Conservation (phyloP, 2,329 filamentous ascomycete genomes). For the Karstenula rhodostoma region DNA sequence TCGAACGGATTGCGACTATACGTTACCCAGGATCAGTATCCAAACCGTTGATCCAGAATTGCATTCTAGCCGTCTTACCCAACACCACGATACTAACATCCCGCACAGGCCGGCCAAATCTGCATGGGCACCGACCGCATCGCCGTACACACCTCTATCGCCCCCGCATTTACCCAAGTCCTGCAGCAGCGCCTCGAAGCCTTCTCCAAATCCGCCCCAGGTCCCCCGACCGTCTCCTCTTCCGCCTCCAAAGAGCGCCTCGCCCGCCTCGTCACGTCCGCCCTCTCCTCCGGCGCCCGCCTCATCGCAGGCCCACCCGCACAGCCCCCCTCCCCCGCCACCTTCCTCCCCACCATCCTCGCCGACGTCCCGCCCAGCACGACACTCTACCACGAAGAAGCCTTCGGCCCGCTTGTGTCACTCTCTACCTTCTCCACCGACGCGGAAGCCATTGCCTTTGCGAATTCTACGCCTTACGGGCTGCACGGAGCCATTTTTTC, state of each 20-base stretch:
- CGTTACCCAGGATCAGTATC: too few relatives aligned
- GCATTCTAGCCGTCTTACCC: too few relatives aligned
- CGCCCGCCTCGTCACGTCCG: constrained; percentile 6
- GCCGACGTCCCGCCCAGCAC: constrained; percentile 12
- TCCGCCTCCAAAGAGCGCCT: constrained; percentile 19
- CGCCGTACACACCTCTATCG: constrained; percentile 25
- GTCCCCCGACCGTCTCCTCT: constrained; percentile 18
- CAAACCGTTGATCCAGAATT: too few relatives aligned
- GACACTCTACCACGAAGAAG: constrained; percentile 21
- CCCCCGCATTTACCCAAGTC: constrained; percentile 19
- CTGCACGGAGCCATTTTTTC: constrained; percentile 26
- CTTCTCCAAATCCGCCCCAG: constrained; percentile 6
- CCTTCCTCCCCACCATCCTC: constrained; percentile 25
- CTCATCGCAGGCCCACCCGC: constrained; percentile 13
- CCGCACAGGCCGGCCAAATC: constrained; percentile 57
- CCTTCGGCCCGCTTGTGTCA: constrained; percentile 24
- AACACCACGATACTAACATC: not conserved
- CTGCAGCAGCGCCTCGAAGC: constrained; percentile 24
- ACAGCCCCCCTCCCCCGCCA: constrained; percentile 6
- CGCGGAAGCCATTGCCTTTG: constrained; percentile 22
- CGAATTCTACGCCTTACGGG: constrained; percentile 23
- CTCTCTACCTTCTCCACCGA: constrained; percentile 19
- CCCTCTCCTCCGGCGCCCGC: constrained; percentile 13
- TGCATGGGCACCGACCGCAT: constrained; percentile 66
- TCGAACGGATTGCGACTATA: too few relatives aligned